Base-by-base conservation (phyloP, 2,329 filamentous ascomycete genomes). In the Colletotrichum sp. region DNA sequence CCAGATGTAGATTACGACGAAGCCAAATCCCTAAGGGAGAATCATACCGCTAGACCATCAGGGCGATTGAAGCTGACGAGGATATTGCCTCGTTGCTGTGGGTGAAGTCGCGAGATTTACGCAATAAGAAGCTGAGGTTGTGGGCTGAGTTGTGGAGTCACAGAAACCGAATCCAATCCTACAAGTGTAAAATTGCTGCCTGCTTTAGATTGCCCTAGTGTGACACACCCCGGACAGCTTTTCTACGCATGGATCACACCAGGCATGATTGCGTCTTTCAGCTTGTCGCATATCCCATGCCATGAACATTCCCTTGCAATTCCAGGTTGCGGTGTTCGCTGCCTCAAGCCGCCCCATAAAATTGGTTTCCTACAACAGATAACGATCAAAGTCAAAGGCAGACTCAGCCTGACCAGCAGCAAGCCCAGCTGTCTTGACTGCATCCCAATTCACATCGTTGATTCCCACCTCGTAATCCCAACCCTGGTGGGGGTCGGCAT, bases 381-480 rank as follows among this genome's bases (percentile, higher is more conserved):
- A 68, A 7, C 28, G 44, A 25, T 68, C 65, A 66, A 78, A 78
- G 44, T 78, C 75, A 27, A 77, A 78, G 7, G 72, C 68, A 34
- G 71, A 34, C 44, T 77, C 68, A 1, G 72, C 60, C 16, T 71
- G 27, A 11, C 69, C 72, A 39, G 75, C 77, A 25, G 34, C 66
- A n/a, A 75, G 30, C 30, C 55, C 67, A 30, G 72, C 72, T 5
- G 61, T 52, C 4, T 52, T 52, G n/a, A 52, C 44, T 25, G 44
- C 44, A 52, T 52, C 77, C 81, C 80, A 83, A 32, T 80, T 80
- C 2, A 55, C 72, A 36, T 79, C 78, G 15, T 78, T 70, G 32
- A 82, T 80, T 5, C 82, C 81, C 12, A 84, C 77, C 59, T 84
- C 82, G 68, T 82, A 84, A 69, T 84, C 82, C 79, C 80, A 83